phyloP scores from a whole-genome alignment of 768 basidiomycete genomes.

The Lactifluus volemus region DNA sequence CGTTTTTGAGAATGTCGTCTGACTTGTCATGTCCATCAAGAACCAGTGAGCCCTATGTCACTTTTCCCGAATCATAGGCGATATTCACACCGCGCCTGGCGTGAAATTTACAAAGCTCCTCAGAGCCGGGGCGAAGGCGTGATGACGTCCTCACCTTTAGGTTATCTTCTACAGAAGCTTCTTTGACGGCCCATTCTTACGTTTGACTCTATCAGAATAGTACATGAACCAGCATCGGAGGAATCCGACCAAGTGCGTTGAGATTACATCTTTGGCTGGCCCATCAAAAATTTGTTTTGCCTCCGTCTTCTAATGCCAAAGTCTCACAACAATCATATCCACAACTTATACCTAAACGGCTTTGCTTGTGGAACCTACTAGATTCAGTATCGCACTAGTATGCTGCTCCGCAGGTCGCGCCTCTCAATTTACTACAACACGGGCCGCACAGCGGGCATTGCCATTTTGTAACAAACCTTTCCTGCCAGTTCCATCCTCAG shows the following conservation, averaged over 20 bases:
- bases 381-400: neutral
- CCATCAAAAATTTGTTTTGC: neutral
- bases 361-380: neutral
- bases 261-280: neutral
- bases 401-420: neutral
- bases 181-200: neutral
- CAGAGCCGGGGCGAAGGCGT: neutral
- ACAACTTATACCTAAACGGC: no score
- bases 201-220: neutral
- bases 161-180: neutral
- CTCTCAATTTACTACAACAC: neutral
- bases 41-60: neutral
- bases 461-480: no score
- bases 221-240: neutral
- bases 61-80: neutral
- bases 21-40: neutral
- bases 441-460: no score
- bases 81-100: neutral
- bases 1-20: neutral
- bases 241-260: neutral
- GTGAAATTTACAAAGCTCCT: neutral
- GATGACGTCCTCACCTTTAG: neutral
- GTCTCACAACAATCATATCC: neutral
- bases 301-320: neutral
- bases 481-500: no score